Percentiles rank a stretch among this genome's conserved stretches.
These are phyloP conservation scores for Castanea crenata DNA, from an alignment of 306 rosid species.

Conservation along the genomic window DNA sequence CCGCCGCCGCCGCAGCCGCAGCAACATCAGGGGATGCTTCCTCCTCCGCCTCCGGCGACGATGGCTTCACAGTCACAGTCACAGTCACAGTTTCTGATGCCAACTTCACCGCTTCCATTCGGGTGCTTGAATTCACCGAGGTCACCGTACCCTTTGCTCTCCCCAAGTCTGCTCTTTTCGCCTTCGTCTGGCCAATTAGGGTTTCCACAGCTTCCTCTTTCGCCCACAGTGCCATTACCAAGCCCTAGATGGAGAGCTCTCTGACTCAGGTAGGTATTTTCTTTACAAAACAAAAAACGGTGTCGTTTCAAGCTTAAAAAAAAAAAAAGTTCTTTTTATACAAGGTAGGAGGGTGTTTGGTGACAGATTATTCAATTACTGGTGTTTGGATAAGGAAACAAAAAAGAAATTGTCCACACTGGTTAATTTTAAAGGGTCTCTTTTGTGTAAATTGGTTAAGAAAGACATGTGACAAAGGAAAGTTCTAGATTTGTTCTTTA, in stretches of 20 bases:
- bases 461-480: conserved; percentile 43
- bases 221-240: conserved; percentile 77
- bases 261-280: conserved; percentile 40
- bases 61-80: conserved; percentile 1
- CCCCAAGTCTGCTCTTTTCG: conserved; percentile 69
- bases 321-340: conserved; percentile 35
- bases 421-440: conserved; percentile 37
- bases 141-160: conserved; percentile 57
- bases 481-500: conserved; percentile 40
- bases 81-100: conserved; percentile 45
- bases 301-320: conserved; percentile 26
- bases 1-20: conserved; percentile 10
- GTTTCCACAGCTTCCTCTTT: conserved; percentile 87
- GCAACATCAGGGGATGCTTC: conserved; percentile 21
- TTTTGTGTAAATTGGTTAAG: conserved; percentile 65
- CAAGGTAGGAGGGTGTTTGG: conserved; percentile 38
- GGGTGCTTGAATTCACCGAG: conserved; percentile 88
- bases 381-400: conserved; percentile 37
- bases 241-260: conserved; percentile 83
- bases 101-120: conserved; percentile 66
- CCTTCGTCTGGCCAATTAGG: conserved; percentile 71
- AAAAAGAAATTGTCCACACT: conserved; percentile 23
- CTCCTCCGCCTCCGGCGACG: conserved; percentile 18
- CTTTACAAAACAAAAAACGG: conserved; percentile 1
- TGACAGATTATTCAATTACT: conserved; percentile 49